Evolutionary conservation across 2,329 filamentous ascomycete genomes (phyloP).

Genomic region (Claviceps sp.): DNA sequence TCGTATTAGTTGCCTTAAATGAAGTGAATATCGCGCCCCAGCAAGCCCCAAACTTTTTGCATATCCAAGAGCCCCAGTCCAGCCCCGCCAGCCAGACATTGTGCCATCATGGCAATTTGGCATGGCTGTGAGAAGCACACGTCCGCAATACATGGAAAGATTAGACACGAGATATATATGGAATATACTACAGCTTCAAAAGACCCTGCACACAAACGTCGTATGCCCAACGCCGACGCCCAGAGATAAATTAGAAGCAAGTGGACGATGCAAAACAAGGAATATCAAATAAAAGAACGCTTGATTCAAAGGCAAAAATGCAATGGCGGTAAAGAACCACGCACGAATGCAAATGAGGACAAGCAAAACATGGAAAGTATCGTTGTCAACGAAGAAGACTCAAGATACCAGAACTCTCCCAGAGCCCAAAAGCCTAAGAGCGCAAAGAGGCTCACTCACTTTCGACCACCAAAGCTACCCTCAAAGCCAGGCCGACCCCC

Average conservation of each 20-base stretch:
- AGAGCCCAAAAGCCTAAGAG: background rate
- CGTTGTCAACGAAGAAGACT: background rate
- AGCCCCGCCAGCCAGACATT: background rate
- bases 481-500: slow-evolving; percentile 54
- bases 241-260: background rate
- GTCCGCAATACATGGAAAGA: background rate
- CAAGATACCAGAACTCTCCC: background rate
- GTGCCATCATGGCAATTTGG: background rate
- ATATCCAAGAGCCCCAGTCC: background rate
- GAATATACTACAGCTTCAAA: no score
- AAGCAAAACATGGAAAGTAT: background rate
- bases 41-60: background rate
- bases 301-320: background rate
- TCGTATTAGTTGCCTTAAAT: background rate
- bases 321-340: background rate
- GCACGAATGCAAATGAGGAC: background rate
- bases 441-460: slow-evolving; percentile 16
- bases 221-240: slow-evolving; percentile 4
- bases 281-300: background rate
- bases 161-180: no score
- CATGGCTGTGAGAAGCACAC: background rate
- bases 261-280: background rate
- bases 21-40: background rate
- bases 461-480: slow-evolving; percentile 46
- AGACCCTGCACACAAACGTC: background rate